A percentile compares a stretch with the other conserved stretches of the same genome.
Evolutionary conservation across 2,329 filamentous ascomycete species (phyloP).

Genomic region (Nannizziopsis arthrosporioides): DNA sequence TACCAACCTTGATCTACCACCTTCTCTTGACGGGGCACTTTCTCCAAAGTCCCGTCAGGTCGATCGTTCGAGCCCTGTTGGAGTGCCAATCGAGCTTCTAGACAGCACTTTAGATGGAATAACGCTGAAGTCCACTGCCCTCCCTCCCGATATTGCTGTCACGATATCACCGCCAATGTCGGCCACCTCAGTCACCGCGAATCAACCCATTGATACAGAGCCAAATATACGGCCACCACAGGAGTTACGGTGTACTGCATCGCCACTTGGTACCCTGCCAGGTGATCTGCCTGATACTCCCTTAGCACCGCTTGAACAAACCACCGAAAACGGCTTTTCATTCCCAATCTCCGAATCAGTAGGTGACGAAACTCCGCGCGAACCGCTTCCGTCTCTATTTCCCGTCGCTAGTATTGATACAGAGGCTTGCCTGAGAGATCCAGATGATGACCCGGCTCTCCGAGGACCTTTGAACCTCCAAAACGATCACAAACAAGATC

Average conservation of each 20-base stretch:
- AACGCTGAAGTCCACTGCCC: conserved; percentile 35
- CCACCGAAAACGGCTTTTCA: conserved; percentile 22
- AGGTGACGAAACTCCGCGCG: conserved; percentile 24
- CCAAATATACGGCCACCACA: conserved; percentile 24
- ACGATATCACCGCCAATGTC: conserved; percentile 31
- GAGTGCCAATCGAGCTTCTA: conserved; percentile 36
- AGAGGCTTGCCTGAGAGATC: conserved; percentile 27
- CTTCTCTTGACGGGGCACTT: conserved; percentile 32
- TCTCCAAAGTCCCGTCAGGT: conserved; percentile 27
- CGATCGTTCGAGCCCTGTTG: conserved; percentile 23
- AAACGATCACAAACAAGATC: conserved; percentile 32
- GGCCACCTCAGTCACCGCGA: conserved; percentile 13
- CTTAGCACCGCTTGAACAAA: conserved; percentile 32
- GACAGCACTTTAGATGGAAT: conserved; percentile 38
- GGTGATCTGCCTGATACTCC: conserved; percentile 37
- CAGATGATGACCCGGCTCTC: conserved; percentile 34
- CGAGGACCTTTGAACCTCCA: conserved; percentile 34
- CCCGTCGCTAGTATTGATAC: conserved; percentile 23
- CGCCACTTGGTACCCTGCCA: conserved; percentile 29
- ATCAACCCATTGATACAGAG: conserved; percentile 17
- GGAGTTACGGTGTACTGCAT: neutral
- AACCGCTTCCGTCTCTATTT: conserved; percentile 21
- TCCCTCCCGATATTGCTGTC: conserved; percentile 34
- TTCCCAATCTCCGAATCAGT: conserved; percentile 19
- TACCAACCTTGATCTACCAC: conserved; percentile 15